Percentiles rank a stretch among this genome's conserved stretches.
Evolutionary conservation across 148 eudicot species (phyloP).

Genomic region (Selenicereus undatus): DNA sequence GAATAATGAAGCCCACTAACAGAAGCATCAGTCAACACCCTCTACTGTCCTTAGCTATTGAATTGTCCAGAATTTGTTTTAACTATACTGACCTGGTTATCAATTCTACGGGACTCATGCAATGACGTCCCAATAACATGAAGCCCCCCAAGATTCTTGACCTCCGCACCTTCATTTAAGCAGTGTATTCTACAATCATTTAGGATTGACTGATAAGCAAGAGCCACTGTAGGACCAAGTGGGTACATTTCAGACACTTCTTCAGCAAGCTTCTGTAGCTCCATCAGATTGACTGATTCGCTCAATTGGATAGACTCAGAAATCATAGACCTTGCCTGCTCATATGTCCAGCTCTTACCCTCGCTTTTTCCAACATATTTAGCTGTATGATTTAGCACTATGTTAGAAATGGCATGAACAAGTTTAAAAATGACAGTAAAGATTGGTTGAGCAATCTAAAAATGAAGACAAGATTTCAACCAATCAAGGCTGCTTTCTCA

Average conservation of each 20-base stretch:
- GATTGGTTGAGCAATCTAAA: neutral
- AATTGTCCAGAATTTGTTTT: neutral
- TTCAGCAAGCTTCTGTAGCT: constrained; percentile 69
- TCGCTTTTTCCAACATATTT: constrained; percentile 80
- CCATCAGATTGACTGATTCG: constrained; percentile 53
- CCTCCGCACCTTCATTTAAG: constrained; percentile 81
- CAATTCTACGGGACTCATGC: constrained; percentile 98
- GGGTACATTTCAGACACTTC: constrained; percentile 85
- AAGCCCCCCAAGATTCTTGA: constrained; percentile 95
- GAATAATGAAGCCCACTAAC: neutral
- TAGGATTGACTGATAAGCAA: constrained; percentile 70
- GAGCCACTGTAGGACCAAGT: constrained; percentile 81
- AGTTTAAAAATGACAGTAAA: constrained; percentile 14
- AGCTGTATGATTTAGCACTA: constrained; percentile 40
- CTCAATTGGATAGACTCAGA: constrained; percentile 74
- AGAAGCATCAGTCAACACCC: neutral
- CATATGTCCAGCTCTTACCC: constrained; percentile 69
- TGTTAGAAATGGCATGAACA: neutral
- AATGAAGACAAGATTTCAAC: constrained; percentile 36
- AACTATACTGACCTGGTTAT: constrained; percentile 67
- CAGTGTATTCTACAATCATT: constrained; percentile 85
- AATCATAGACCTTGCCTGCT: constrained; percentile 66
- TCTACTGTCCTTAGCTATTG: neutral
- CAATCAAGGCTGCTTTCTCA: constrained; percentile 74
- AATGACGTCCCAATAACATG: constrained; percentile 98